Percentiles rank a stretch among this genome's conserved stretches.
Evolutionary conservation across 495 filamentous ascomycete genomes (phyloP).

Genomic region (Daldinia childiae): DNA sequence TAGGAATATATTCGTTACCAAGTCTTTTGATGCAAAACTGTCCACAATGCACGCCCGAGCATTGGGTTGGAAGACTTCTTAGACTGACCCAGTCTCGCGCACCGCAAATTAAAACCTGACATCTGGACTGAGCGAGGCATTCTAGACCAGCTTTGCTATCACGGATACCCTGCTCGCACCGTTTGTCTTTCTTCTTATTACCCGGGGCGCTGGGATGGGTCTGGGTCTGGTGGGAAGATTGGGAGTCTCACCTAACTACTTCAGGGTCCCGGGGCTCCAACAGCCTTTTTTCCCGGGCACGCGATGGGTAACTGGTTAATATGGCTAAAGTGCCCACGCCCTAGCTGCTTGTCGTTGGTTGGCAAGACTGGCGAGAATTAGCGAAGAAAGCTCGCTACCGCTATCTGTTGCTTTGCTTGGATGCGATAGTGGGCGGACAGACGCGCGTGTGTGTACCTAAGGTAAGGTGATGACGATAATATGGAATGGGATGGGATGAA

Average conservation of each 20-base stretch:
- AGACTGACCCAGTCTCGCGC: conserved; percentile 25
- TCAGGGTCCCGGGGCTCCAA: conserved; percentile 35
- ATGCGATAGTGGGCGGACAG: conserved; percentile 18
- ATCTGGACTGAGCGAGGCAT: conserved; percentile 43
- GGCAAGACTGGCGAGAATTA: conserved; percentile 2
- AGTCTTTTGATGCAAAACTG: conserved; percentile 10
- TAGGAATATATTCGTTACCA: conserved; percentile 10
- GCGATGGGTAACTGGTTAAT: conserved; percentile 37
- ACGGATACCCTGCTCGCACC: conserved; percentile 10
- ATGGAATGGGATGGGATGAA: too few relatives aligned
- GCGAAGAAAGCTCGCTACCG: neutral
- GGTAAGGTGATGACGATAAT: conserved; percentile 17
- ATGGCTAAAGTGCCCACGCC: conserved; percentile 34
- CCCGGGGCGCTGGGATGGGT: conserved; percentile 27
- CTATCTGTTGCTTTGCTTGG: neutral
- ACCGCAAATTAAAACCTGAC: conserved; percentile 35
- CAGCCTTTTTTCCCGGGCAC: conserved; percentile 31
- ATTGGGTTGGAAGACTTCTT: conserved; percentile 1
- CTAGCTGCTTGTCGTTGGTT: neutral
- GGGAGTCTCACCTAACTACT: conserved; percentile 18
- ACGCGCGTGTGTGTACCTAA: neutral
- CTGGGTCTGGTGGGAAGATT: neutral
- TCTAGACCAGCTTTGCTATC: conserved; percentile 40
- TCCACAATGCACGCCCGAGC: conserved; percentile 11
- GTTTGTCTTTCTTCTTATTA: conserved; percentile 27